Base-by-base conservation (phyloP, 148 eudicot species). In the Amaranthus palmeri region DNA sequence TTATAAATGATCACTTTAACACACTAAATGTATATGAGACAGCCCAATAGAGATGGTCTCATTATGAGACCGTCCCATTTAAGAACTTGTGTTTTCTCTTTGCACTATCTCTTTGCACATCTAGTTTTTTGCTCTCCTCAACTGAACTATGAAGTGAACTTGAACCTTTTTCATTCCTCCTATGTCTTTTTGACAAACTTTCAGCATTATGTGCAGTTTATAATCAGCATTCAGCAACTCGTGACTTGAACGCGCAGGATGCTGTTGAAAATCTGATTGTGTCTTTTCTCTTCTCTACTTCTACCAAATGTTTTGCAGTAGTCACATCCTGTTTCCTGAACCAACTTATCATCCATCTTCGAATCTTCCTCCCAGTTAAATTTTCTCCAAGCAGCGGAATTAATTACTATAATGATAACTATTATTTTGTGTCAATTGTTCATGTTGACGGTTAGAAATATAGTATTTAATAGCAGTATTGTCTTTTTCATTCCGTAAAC, bases 321-420 rank as follows among this genome's bases (percentile, higher is more conserved):
- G 54, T 82, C 84, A 65, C 82, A 72, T 70, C 74, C 78, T 74
- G 74, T 71, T 73, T 82, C 72, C 66, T 72, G 71, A 69, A 79
- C 54, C 40, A 69, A 78, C 75, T 73, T 55, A 47, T 54, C 73
- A 17, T 66, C 74, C 48, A 71, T 61, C 43, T 59, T 62, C 10
- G 75, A 71, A 17, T 70, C 81, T 48, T 61, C 65, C 61, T 65
- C 77, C n/a, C 69, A 75, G 62, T 75, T 57, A 54, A 66, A 78
- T 58, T 45, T 70, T 54, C 74, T 78, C 52, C 58, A 68, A 18
- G 81, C 69, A 67, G 77, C 76, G 17, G 82, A 69, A 72, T 69
- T 53, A 45, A 75, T 66, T 65, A 69, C 76, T 48, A 67, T 43
- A 77, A 58, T 76, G 72, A 64, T 58, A 66, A 66, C 65, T 71